Conservation (phyloP, 352 stramenopile genomes). For the Pythium volutum region DNA sequence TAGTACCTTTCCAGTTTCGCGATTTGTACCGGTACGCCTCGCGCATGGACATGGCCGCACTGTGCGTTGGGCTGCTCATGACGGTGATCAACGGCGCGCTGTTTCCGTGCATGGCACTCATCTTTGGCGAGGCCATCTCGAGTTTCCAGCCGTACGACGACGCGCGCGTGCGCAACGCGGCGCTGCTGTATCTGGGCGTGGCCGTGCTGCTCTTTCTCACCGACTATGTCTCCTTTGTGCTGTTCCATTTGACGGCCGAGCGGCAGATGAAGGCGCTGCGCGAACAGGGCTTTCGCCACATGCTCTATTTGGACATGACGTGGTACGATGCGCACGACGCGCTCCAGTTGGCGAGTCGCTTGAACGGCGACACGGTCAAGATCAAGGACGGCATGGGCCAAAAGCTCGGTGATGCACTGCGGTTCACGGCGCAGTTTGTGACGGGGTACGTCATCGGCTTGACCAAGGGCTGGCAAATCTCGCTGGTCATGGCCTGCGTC, state of each 20-base stretch:
- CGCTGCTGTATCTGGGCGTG: constrained; percentile 19
- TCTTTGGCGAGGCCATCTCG: constrained; percentile 35
- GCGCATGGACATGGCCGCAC: constrained; percentile 19
- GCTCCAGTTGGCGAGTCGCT: constrained; percentile 21
- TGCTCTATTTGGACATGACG: constrained; percentile 25
- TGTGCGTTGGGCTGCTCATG: constrained; percentile 27
- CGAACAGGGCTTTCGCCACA: constrained; percentile 12
- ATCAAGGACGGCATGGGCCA: constrained; percentile 37
- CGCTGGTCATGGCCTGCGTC: constrained; percentile 34
- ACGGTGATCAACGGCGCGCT: constrained; percentile 32
- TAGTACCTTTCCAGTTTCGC: constrained; percentile 22
- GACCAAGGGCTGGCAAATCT: constrained; percentile 32
- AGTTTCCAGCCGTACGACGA: constrained; percentile 28
- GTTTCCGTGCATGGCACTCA: constrained; percentile 39
- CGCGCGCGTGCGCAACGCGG: constrained; percentile 18
- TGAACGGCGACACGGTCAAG: constrained; percentile 28
- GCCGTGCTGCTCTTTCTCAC: constrained; percentile 30
- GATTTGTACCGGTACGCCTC: constrained; percentile 30
- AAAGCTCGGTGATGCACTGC: constrained; percentile 34
- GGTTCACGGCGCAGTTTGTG: constrained; percentile 31
- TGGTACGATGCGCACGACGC: constrained; percentile 29
- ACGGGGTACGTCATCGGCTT: constrained; percentile 35
- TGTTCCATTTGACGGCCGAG: constrained; percentile 28
- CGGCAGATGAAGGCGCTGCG: constrained; percentile 30
- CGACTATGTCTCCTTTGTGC: constrained; percentile 29